Percentiles rank a stretch among this genome's conserved stretches.
phyloP scores from a whole-genome alignment of 1,284 basidiomycete genomes.

The Heterobasidion irregulare region DNA sequence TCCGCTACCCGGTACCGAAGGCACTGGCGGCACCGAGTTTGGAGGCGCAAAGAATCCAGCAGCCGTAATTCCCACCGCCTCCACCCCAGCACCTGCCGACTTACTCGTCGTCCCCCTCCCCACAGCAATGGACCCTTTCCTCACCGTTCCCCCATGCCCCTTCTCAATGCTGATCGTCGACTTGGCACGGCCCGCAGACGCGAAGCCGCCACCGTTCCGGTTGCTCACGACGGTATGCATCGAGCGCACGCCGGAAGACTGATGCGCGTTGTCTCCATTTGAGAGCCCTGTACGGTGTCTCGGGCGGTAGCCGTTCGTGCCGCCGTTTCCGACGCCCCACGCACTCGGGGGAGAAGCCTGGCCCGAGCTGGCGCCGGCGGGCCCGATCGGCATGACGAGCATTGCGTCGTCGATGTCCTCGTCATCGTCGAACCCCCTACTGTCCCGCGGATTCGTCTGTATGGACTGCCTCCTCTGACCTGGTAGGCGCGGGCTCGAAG shows the following conservation, averaged over 20 bases:
- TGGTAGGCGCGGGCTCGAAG: constrained; percentile 13
- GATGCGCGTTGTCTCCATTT: constrained; percentile 9
- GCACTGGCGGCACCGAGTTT: constrained; percentile 25
- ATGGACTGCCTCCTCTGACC: constrained; percentile 5
- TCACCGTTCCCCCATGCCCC: constrained; percentile 21
- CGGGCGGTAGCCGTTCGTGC: constrained; percentile 6
- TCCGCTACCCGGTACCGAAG: constrained; percentile 6
- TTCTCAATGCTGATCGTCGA: constrained; percentile 59
- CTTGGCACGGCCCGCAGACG: constrained; percentile 31
- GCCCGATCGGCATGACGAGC: constrained; percentile 67
- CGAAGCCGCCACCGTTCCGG: constrained; percentile 17
- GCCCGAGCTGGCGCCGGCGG: constrained; percentile 16
- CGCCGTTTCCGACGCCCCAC: constrained; percentile 16
- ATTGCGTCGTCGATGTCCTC: constrained; percentile 67
- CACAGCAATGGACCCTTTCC: constrained; percentile 53
- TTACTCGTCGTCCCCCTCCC: constrained; percentile 50
- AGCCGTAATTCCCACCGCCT: constrained; percentile 63
- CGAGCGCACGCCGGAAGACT: constrained; percentile 17
- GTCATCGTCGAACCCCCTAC: constrained; percentile 42
- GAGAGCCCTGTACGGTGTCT: constrained; percentile 10
- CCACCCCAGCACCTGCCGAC: constrained; percentile 56
- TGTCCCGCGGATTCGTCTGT: constrained; percentile 17
- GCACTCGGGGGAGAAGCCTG: constrained; percentile 24
- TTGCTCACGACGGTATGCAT: constrained; percentile 18
- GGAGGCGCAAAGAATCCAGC: constrained; percentile 68